Evolutionary conservation across 2,329 filamentous ascomycete genomes (phyloP), one percentile per base, ranked within the genome.

Genomic region (Pseudogymnoascus sp.): DNA sequence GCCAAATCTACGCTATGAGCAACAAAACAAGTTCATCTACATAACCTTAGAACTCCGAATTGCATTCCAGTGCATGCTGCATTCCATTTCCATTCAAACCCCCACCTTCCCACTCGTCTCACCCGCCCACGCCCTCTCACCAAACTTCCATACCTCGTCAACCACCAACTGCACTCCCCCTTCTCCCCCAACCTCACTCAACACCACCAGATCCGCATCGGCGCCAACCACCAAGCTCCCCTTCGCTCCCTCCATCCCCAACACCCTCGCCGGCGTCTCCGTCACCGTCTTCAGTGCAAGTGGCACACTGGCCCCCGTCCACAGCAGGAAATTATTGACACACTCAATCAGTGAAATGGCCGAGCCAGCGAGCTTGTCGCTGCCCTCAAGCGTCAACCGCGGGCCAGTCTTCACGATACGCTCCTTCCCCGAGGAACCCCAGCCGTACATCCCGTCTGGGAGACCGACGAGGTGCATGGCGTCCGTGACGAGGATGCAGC

Each of bases 401-500:
- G 85, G 78, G 0, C 92, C 91, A 59, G 82, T 84, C 77, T 93
- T 93, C 64, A 89, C 75, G 66, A 88, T 85, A 36, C 77, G 75
- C 62, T 83, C 81, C 5, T 84, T 84, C 68, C 96, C 96, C 4
- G 86, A 92, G 6, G 55, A 21, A 9, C 55, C 55, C 91, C 91
- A 96, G 65, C 88, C 84, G 72, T 96, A 96, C 2, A 84, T 81
- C 2, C 92, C 92, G 69, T 96, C 92, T 0, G 89, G 88, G 61
- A 95, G 79, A 0, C 92, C 92, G 17, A 90, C 87, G 13, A 96
- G 81, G 67, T 90, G 87, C 91, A 96, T 96, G 4, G 92, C 92
- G 74, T 97, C 92, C 0, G 92, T 96, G 48, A 97, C 92, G 5
- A 97, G 83, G 64, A 96, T 89, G 70, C 94, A 87, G 0, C 92